Percentiles rank a stretch among this genome's conserved stretches.
phyloP scores from a whole-genome alignment of 495 filamentous ascomycete genomes.

The Tuber aestivum region DNA sequence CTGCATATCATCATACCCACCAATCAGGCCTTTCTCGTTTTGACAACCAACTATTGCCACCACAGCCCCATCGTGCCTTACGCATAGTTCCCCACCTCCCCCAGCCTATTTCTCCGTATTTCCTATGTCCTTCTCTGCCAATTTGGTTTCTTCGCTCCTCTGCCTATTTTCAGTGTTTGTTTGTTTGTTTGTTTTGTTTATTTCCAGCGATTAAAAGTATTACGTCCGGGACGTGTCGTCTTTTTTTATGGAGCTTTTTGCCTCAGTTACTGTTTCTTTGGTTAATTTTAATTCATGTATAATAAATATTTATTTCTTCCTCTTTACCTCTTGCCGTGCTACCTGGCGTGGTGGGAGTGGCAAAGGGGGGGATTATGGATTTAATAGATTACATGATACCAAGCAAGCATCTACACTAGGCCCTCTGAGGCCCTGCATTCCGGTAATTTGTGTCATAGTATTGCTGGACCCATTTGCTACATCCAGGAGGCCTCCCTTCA shows the following conservation, averaged over 20 bases:
- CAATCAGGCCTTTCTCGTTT: background rate
- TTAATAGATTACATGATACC: background rate
- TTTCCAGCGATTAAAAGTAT: background rate
- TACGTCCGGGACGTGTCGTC: background rate
- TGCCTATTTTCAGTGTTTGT: background rate
- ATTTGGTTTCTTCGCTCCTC: background rate
- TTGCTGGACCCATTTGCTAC: no score
- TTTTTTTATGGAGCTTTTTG: background rate
- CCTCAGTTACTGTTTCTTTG: background rate
- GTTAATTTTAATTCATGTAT: background rate
- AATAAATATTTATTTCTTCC: background rate
- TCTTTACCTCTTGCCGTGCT: background rate
- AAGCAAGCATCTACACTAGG: no score
- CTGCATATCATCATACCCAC: background rate
- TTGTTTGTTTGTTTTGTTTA: background rate
- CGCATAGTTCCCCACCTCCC: background rate
- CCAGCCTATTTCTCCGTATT: background rate
- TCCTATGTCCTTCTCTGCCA: background rate
- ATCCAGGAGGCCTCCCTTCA: no score
- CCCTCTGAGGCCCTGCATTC: no score
- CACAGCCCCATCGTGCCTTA: background rate
- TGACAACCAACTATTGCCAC: background rate
- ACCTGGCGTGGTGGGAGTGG: background rate
- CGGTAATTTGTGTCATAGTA: no score
- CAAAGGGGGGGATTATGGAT: background rate